A percentile compares a stretch with the other conserved stretches of the same genome.
Conservation (phyloP, 2,329 filamentous ascomycete genomes). For the Scytalidium sp. region DNA sequence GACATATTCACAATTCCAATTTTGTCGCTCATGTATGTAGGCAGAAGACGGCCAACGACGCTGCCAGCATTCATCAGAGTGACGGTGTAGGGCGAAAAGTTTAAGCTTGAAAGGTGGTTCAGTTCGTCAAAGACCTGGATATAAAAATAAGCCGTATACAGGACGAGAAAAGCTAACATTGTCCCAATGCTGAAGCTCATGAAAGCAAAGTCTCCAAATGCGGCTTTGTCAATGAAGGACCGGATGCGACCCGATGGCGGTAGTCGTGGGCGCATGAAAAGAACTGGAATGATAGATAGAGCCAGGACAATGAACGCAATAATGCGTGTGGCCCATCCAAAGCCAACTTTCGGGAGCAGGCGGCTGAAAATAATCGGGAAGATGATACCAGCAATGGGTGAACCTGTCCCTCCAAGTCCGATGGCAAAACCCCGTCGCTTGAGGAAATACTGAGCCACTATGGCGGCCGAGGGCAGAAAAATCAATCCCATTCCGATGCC, state of each 20-base stretch:
- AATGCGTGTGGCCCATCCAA: slow-evolving; percentile 8
- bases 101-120: too few species aligned
- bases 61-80: slow-evolving; percentile 8
- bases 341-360: slow-evolving; percentile 1
- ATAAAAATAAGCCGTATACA: slow-evolving; percentile 53
- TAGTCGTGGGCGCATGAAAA: slow-evolving; percentile 45
- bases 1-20: slow-evolving; percentile 1
- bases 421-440: slow-evolving; percentile 31
- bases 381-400: slow-evolving; percentile 58
- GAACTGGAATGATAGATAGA: slow-evolving; percentile 31
- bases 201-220: slow-evolving; percentile 49
- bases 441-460: slow-evolving; percentile 48
- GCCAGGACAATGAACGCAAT: slow-evolving; percentile 6
- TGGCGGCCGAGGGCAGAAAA: slow-evolving; percentile 49
- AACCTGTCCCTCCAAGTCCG: slow-evolving; percentile 44
- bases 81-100: slow-evolving; percentile 9
- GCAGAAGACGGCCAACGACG: slow-evolving; percentile 6
- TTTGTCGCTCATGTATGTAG: slow-evolving; percentile 5
- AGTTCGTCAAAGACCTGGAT: slow-evolving; percentile 18
- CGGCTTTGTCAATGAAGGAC: slow-evolving; percentile 45
- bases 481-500: slow-evolving; percentile 42
- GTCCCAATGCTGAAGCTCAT: slow-evolving; percentile 37
- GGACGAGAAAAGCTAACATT: slow-evolving; percentile 45
- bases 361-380: slow-evolving; percentile 52
- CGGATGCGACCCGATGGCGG: slow-evolving; percentile 33